Evolutionary conservation across 1,139 yeast genomes (phyloP), one percentile per base, ranked within the genome.

Genomic region (Wickerhamomyces sp.): DNA sequence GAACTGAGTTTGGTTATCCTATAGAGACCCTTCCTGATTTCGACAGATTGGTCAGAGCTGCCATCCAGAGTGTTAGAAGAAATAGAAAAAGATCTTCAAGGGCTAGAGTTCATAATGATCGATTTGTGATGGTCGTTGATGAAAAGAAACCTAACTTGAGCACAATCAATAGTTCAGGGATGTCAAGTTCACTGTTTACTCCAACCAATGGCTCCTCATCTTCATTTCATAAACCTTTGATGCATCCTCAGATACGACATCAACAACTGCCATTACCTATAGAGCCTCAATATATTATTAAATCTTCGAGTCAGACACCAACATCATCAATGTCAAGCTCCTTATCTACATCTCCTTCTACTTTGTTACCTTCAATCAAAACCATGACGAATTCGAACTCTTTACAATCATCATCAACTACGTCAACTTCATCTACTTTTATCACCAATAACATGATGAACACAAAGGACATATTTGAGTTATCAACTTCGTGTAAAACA

Each of bases 21-120:
- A 67, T 65, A 9, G 76, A 75, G 4, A 71, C 77, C 30, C 67
- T 80, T 35, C 67, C 71, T 1, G 98, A 91, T 55, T 91, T 93
- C 62, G 96, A 90, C 63, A 85, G 84, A 62, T 74, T 93, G 39
- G 97, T 93, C 0, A 71, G 96, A 33, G 95, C 96, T 3, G 98
- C 96, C 0, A 84, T 93, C 29, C 99, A 93, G 62, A 77, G 84
- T 27, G 89, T 81, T 6, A 67, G 90, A 46, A 66, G 90, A 49
- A 83, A 83, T 59, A 71, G 86, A 50, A 82, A 81, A 57, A 67
- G 90, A 47, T 72, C 79, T 13, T 69, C 67, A 36, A 46, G 56
- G 14, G 48, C 54, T 10, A 39, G 53, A 15, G 34, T 51, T 2
- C 44, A 46, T 27, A 64, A 63, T 46, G 47, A 49, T 18, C 41